Evolutionary conservation across 176 grass and related monocot genomes (phyloP).

Genomic region (Phyllostachys edulis): DNA sequence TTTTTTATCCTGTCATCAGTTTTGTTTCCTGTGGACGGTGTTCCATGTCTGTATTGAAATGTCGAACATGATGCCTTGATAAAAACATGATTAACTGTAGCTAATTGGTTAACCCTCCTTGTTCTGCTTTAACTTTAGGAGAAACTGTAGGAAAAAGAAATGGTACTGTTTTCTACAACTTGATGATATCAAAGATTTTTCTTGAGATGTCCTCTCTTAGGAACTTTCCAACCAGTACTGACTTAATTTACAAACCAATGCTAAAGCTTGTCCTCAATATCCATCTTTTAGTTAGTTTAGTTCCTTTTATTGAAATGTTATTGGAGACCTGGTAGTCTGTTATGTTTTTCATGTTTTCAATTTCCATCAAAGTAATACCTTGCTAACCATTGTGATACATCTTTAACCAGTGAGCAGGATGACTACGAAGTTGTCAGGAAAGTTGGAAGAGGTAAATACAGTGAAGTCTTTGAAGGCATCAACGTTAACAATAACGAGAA

Average conservation of each 20-base stretch:
- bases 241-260: not conserved
- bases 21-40: not conserved
- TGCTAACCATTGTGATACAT: slow-evolving; percentile 16
- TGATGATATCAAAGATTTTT: not conserved
- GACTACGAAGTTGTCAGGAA: slow-evolving; percentile 95
- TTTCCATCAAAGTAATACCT: slow-evolving; percentile 18
- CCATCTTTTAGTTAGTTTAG: not conserved
- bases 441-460: slow-evolving; percentile 97
- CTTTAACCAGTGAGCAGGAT: slow-evolving; percentile 82
- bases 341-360: not conserved
- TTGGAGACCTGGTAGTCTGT: not conserved
- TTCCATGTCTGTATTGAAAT: not conserved
- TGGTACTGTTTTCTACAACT: not conserved
- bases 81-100: not conserved
- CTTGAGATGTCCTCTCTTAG: not conserved
- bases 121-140: not conserved
- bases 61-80: not conserved
- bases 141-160: not conserved
- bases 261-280: not conserved
- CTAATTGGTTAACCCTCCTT: not conserved
- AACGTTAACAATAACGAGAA: slow-evolving; percentile 86
- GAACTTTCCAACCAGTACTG: not conserved
- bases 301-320: not conserved
- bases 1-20: not conserved
- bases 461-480: slow-evolving; percentile 98